Evolutionary conservation across 1,139 yeast species (phyloP), one percentile per base, ranked within the genome.

Genomic region (Candida mesenterica): DNA sequence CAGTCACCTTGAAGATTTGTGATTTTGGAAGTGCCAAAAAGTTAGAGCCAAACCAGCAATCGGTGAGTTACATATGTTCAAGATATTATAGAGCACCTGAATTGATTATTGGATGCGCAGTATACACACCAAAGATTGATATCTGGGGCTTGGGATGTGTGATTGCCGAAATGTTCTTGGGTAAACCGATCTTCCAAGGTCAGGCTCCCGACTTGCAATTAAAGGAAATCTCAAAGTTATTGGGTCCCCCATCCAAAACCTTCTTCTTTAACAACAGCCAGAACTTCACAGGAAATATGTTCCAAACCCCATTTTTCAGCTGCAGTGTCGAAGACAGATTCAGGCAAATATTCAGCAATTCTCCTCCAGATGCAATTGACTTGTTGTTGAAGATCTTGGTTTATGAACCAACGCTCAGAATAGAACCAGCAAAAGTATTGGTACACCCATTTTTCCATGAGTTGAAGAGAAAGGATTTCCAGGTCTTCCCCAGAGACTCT

Each of bases 101-200:
- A 58, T 65, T 84, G 44, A 82, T 84, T 50, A 79, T 84, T 41
- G 95, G 92, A 1, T 82, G 88, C 50, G 75, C 84, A 28, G 68
- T 77, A 34, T 85, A 85, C 53, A 75, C 89, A 2, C 82, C 92
- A 5, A 84, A 82, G 52, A 83, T 85, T 40, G 95, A 85, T 56
- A 78, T 83, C 40, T 85, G 95, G 95, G 92, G 92, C 1, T 66
- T 83, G 38, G 95, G 95, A 1, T 85, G 95, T 68, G 92, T 84
- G 7, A 66, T 84, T 45, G 92, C 92, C 14, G 94, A 85, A 58
- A 83, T 85, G 90, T 73, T 82, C 45, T 68, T 83, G 51, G 90
- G 92, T 22, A 82, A 79, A 54, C 88, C 92, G 3, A 81, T 85
- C 15, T 85, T 85, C 62, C 92, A 83, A 62, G 94, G 94, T 35